A percentile compares a stretch with the other conserved stretches of the same genome.
phyloP scores from a whole-genome alignment of 2,329 filamentous ascomycete genomes.

The Sordariomycetes sp. region DNA sequence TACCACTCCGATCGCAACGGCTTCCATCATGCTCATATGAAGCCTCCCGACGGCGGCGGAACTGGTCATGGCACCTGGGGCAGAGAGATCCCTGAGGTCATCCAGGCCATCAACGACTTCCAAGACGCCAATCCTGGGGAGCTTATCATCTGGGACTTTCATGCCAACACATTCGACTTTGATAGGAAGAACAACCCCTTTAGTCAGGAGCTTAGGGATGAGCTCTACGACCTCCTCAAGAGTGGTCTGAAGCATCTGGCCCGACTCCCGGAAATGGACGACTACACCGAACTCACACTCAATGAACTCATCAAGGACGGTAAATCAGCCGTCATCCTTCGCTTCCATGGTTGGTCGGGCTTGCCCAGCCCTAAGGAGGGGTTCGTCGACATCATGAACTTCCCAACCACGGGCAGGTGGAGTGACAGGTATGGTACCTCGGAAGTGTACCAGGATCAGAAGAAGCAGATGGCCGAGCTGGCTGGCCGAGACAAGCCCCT shows the following conservation, averaged over 20 bases:
- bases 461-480: conserved; percentile 9
- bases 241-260: conserved; percentile 10
- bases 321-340: conserved; percentile 17
- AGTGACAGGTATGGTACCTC: conserved; percentile 8
- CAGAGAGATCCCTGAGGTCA: conserved; percentile 12
- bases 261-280: conserved; percentile 10
- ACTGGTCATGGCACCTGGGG: too few relatives aligned
- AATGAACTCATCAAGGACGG: conserved; percentile 13
- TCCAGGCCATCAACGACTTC: conserved; percentile 17
- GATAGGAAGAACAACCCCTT: background rate
- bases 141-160: conserved; percentile 21
- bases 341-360: conserved; percentile 7
- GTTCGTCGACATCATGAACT: conserved; percentile 14
- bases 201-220: conserved; percentile 2
- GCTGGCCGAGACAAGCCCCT: conserved; percentile 8
- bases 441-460: conserved; percentile 12
- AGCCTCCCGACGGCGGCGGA: too few relatives aligned
- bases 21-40: background rate
- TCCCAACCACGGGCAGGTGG: conserved; percentile 16
- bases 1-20: too few relatives aligned
- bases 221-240: conserved; percentile 12
- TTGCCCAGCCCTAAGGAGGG: conserved; percentile 17
- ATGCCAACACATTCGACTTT: conserved; percentile 5
- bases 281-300: conserved; percentile 15
- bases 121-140: conserved; percentile 18